Base-by-base conservation (phyloP, 495 filamentous ascomycete species). In the Xylaria grammica region DNA sequence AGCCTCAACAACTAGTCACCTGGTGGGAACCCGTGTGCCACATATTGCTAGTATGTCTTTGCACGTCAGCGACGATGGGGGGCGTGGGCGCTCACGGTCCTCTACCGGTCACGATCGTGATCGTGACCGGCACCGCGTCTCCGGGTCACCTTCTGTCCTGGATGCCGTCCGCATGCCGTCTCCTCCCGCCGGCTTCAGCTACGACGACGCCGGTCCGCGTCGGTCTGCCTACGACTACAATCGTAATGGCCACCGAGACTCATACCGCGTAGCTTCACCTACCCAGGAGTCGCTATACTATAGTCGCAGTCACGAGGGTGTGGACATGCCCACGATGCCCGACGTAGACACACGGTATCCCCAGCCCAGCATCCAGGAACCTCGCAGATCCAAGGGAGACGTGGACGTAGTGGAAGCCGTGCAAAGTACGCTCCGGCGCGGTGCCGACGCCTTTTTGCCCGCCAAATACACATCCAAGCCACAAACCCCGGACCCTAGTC, bases 21-120 rank as follows among this genome's bases (percentile, higher is more conserved):
- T 6, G 9, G 46, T 24, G 8, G 46, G 27, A 52, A 19, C 45
- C 24, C 36, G 32, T 62, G 36, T 40, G 49, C 27, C 20, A 24
- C 15, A 19, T 19, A 13, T n/a, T 6, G 42, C 38, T 2, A 55
- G 36, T 27, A 63, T 81, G 78, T 78, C 85, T 54, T 81, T 90
- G 45, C 79, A 85, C 59, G 84, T 87, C 62, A 78, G 84, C 67
- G 75, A 80, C 67, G 75, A 81, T 75, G 82, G 84, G 68, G 86
- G 84, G 65, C 84, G 85, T 63, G 84, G 78, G 56, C 85, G 87
- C 60, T 87, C 85, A 68, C 87, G 82, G 53, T 89, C 87, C 13
- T 85, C 86, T 36, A 50, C 68, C 51, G 76, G 79, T 57, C 76
- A 74, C 24, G 79, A 81, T 45, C 77, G 73, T 54, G 79, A 81